Evolutionary conservation across 176 grass and related monocot species (phyloP).

Genomic region (Lolium multiflorum): DNA sequence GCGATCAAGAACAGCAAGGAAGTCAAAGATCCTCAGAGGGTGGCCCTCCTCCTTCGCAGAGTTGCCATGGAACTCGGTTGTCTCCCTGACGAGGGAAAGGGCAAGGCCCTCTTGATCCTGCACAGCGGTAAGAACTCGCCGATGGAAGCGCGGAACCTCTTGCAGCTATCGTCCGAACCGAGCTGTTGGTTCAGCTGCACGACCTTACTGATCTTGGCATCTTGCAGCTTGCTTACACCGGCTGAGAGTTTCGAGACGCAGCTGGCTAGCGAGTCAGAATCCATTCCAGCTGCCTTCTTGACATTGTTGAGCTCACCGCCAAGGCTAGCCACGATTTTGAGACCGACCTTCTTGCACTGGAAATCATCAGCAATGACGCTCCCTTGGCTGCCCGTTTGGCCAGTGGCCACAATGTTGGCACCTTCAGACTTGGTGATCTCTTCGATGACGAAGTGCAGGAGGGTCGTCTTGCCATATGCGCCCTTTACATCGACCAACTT

Average conservation of each 20-base stretch:
- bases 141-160: conserved; percentile 59
- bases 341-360: conserved; percentile 71
- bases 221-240: conserved; percentile 62
- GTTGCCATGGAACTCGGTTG: conserved; percentile 82
- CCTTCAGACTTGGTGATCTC: conserved; percentile 86
- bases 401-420: conserved; percentile 51
- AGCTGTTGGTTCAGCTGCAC: conserved; percentile 58
- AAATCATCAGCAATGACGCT: conserved; percentile 45
- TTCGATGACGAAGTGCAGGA: conserved; percentile 88
- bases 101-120: conserved; percentile 74
- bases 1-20: conserved; percentile 67
- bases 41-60: conserved; percentile 86
- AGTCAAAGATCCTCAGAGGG: conserved; percentile 88
- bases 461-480: conserved; percentile 79
- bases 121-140: conserved; percentile 67
- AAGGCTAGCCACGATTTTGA: conserved; percentile 69
- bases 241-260: conserved; percentile 66
- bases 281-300: conserved; percentile 88
- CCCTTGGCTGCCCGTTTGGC: not conserved
- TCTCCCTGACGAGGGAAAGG: conserved; percentile 77
- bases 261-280: conserved; percentile 65
- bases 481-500: conserved; percentile 87
- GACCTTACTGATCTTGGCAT: conserved; percentile 76
- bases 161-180: conserved; percentile 43
- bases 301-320: conserved; percentile 73